Evolutionary conservation across 1,139 yeast species (phyloP), one percentile per base, ranked within the genome.

Genomic region (Suhomyces guaymorum): DNA sequence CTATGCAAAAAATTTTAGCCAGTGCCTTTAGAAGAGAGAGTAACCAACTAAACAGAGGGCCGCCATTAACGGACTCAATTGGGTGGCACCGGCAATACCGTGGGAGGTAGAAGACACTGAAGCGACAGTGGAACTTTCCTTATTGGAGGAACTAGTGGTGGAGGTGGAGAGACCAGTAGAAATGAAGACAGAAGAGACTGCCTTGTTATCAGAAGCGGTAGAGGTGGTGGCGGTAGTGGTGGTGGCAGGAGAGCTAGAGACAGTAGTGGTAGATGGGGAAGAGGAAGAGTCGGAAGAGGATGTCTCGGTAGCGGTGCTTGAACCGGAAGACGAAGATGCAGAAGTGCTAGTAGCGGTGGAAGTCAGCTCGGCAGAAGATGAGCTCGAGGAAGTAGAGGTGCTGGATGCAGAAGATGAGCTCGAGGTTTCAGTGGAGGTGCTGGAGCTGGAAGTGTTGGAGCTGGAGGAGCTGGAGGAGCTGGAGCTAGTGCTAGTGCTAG

Each of bases 21-120:
- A n/a, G n/a, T n/a, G n/a, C n/a, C 11, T 12, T 15, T 30, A 37
- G 25, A 38, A 16, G 24, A 42, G 21, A 17, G 34, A 34, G 39
- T 26, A 35, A 16, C 40, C 40, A 19, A 37, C 30, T 33, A 37
- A 33, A 24, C 41, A 27, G 25, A 34, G 32, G 4, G 34, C 41
- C 15, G 43, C 45, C 41, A 38, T 17, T 23, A 39, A 29, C 28
- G 33, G 28, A 29, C 28, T 39, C 11, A 21, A 14, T n/a, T 19
- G 24, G 28, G 26, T 29, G 25, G 28, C 15, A 14, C 12, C 23
- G 16, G 35, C 35, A 24, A 13, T 16, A 28, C 27, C 27, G 10
- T 28, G 22, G n/a, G 38, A 28, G 6, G 33, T 12, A n/a, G n/a
- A n/a, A n/a, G 32, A 15, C 10, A 25, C 27, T 6, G 31, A 17